These are phyloP conservation scores for Allium sativum DNA, from an alignment of 106 monocot genomes.

Conservation along the genomic window DNA sequence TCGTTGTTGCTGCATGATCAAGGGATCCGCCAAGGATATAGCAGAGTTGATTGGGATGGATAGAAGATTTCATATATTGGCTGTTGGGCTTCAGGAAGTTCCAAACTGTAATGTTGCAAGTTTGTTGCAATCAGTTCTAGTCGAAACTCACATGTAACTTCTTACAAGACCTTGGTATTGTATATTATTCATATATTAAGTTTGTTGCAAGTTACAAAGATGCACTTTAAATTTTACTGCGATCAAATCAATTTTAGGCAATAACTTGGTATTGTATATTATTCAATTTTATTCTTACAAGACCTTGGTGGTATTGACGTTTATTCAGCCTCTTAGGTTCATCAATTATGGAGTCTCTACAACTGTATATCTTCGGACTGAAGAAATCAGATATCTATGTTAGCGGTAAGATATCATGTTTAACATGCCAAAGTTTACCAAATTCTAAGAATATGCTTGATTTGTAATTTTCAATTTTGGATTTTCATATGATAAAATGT, in stretches of 20 bases:
- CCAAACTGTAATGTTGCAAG: slow-evolving; percentile 4
- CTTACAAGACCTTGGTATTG: too few relatives aligned
- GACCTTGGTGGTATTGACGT: neutral
- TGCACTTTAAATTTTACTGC: neutral
- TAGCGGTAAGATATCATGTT: slow-evolving; percentile 11
- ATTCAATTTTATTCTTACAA: too few relatives aligned
- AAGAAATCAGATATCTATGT: slow-evolving; percentile 6
- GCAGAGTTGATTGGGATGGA: slow-evolving; percentile 15
- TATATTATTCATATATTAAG: neutral
- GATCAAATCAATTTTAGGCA: neutral
- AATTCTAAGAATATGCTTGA: too few relatives aligned
- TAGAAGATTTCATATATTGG: slow-evolving; percentile 18
- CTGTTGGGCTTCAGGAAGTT: slow-evolving; percentile 28
- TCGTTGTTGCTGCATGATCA: neutral
- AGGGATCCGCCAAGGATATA: slow-evolving; percentile 13
- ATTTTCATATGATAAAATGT: too few relatives aligned
- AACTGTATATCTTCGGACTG: slow-evolving; percentile 21
- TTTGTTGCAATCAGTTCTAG: slow-evolving; percentile 8
- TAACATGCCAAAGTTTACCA: neutral
- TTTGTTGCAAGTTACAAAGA: too few relatives aligned
- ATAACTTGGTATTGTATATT: too few relatives aligned
- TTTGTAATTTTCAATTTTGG: too few relatives aligned
- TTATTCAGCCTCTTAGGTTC: slow-evolving; percentile 18
- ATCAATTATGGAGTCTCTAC: slow-evolving; percentile 31
- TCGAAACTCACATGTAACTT: slow-evolving; percentile 19